Evolutionary conservation across 2,329 filamentous ascomycete species (phyloP).

Genomic region (Scedosporium boydii): DNA sequence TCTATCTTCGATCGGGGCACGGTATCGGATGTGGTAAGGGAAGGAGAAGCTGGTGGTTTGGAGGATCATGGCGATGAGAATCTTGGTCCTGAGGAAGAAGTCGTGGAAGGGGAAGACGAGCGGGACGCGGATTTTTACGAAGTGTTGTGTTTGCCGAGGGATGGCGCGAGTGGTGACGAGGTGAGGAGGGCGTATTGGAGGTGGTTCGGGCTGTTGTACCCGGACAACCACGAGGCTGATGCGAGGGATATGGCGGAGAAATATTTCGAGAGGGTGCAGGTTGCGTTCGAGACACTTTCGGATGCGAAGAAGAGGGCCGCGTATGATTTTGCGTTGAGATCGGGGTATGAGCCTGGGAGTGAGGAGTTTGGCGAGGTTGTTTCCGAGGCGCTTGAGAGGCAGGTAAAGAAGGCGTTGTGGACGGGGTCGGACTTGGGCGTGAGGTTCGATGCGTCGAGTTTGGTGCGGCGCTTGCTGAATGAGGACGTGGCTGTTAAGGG

Average conservation of each 20-base stretch:
- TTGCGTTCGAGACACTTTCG: constrained; percentile 38
- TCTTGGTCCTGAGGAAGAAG: constrained; percentile 5
- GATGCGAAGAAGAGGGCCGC: constrained; percentile 29
- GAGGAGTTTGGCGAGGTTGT: constrained; percentile 13
- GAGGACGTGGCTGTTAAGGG: not conserved
- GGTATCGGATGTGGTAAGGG: constrained; percentile 8
- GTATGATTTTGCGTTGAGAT: constrained; percentile 25
- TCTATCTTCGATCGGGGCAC: constrained; percentile 27
- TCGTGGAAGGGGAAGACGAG: constrained; percentile 8
- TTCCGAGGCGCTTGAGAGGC: constrained; percentile 13
- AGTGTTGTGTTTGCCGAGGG: constrained; percentile 30
- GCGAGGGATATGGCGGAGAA: constrained; percentile 26
- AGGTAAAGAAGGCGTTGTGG: constrained; percentile 14
- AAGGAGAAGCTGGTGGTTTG: not conserved
- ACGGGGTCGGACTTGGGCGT: constrained; percentile 28
- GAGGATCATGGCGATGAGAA: constrained; percentile 7
- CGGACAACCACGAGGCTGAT: constrained; percentile 28
- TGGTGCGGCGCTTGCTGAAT: constrained; percentile 5
- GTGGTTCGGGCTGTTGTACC: constrained; percentile 33
- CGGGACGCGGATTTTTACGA: constrained; percentile 31
- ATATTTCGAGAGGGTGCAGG: constrained; percentile 30
- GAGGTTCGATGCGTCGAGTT: constrained; percentile 22
- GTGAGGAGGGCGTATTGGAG: constrained; percentile 35
- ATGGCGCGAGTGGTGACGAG: constrained; percentile 21
- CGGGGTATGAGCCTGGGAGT: constrained; percentile 8